phyloP scores from a whole-genome alignment of 164 flowering plant genomes.

The Macadamia integrifolia region DNA sequence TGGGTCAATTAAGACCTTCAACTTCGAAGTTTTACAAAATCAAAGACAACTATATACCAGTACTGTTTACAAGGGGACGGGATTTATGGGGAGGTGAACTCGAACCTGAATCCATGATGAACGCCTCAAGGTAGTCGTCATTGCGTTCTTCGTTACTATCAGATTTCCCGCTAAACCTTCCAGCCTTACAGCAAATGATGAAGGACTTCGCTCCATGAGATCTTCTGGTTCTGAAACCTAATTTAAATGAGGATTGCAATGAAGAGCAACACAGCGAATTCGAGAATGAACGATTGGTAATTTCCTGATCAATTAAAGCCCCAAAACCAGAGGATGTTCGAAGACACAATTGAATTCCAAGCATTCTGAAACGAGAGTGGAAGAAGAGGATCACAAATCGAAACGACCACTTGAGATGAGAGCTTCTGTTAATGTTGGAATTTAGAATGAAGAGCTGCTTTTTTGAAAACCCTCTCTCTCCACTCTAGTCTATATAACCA shows the following conservation, averaged over 20 bases:
- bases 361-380: slow-evolving; percentile 10
- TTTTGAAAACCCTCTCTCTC: no score
- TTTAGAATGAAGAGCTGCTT: no score
- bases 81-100: neutral
- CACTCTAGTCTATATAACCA: no score
- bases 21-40: neutral
- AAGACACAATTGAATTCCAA: slow-evolving; percentile 15
- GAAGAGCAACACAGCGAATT: slow-evolving; percentile 8
- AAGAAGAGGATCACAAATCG: no score
- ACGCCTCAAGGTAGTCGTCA: slow-evolving; percentile 41
- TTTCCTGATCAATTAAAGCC: slow-evolving; percentile 4
- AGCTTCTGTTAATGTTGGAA: no score
- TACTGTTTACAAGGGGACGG: neutral
- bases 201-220: slow-evolving; percentile 12
- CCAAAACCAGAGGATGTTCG: slow-evolving; percentile 15
- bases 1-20: no score
- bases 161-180: slow-evolving; percentile 12
- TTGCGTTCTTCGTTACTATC: slow-evolving; percentile 18
- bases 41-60: neutral
- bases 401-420: no score
- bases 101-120: slow-evolving; percentile 50
- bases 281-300: slow-evolving; percentile 11
- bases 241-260: slow-evolving; percentile 11
- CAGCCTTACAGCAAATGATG: slow-evolving; percentile 26
- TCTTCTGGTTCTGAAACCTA: slow-evolving; percentile 4